Evolutionary conservation across 2,329 filamentous ascomycete species (phyloP).

Genomic region (Penicillium sp.): DNA sequence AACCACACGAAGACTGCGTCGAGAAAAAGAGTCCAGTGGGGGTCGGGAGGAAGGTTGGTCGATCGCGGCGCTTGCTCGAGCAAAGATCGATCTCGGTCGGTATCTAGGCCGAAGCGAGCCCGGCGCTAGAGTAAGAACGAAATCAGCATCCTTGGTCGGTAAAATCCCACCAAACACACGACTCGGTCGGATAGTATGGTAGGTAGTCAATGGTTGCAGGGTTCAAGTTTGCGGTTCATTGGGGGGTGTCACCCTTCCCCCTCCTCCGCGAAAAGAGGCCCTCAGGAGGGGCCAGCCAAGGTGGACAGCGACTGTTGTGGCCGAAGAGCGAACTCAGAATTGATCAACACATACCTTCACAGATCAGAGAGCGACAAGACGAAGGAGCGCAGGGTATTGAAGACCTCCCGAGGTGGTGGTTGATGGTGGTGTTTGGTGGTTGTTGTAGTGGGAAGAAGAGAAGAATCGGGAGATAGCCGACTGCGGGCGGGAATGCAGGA

Average conservation of each 20-base stretch:
- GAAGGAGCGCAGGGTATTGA: conserved; percentile 13
- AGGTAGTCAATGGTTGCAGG: no score
- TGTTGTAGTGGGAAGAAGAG: conserved; percentile 10
- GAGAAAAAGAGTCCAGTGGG: conserved; percentile 8
- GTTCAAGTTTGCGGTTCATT: no score
- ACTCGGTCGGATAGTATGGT: no score
- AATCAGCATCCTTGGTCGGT: conserved; percentile 8
- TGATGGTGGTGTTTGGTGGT: conserved; percentile 5
- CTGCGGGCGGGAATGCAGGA: conserved; percentile 14
- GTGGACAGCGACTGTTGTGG: not conserved
- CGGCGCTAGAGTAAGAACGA: conserved; percentile 12
- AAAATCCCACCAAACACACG: not conserved
- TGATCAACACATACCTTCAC: conserved; percentile 25
- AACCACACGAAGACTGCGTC: conserved; percentile 17
- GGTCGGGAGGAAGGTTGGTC: not conserved
- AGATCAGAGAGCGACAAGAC: conserved; percentile 29
- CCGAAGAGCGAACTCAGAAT: not conserved
- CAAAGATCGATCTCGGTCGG: not conserved
- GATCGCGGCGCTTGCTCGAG: conserved; percentile 2
- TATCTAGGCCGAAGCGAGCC: conserved; percentile 13
- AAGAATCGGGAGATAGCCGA: conserved; percentile 12
- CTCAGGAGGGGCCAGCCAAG: not conserved
- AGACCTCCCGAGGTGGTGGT: conserved; percentile 5
- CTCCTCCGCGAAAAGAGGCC: not conserved
- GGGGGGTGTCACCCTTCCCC: no score